Evolutionary conservation across 78 protist genomes (phyloP).

Genomic region (Dictyostelium intermedium): DNA sequence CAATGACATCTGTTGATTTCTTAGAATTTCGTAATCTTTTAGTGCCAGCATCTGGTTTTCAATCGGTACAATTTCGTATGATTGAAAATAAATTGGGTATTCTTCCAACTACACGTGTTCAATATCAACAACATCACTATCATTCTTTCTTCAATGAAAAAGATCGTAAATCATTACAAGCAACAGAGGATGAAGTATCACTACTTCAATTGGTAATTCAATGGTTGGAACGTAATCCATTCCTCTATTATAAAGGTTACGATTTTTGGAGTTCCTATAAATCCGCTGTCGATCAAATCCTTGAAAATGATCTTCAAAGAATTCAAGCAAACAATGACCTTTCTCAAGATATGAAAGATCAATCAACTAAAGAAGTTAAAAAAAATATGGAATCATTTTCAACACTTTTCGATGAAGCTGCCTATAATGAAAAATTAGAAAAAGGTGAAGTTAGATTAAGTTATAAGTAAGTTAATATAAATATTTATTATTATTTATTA

Average conservation of each 20-base stretch:
- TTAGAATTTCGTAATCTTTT: slow-evolving; percentile 82
- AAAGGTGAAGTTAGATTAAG: slow-evolving; percentile 80
- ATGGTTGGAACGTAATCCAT: slow-evolving; percentile 90
- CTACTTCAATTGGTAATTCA: slow-evolving; percentile 68
- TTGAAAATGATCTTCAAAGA: slow-evolving; percentile 38
- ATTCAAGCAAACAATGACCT: not conserved
- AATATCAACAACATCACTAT: slow-evolving; percentile 78
- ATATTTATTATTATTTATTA: not conserved
- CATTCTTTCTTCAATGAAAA: slow-evolving; percentile 32
- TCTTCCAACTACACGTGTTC: slow-evolving; percentile 43
- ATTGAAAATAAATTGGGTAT: slow-evolving; percentile 83
- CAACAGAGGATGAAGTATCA: slow-evolving; percentile 45
- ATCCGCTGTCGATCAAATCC: slow-evolving; percentile 54
- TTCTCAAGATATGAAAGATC: slow-evolving; percentile 51
- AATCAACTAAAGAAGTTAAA: slow-evolving; percentile 37
- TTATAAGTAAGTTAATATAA: slow-evolving; percentile 28
- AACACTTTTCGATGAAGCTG: slow-evolving; percentile 61
- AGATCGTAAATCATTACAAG: slow-evolving; percentile 15
- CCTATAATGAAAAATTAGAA: slow-evolving; percentile 51
- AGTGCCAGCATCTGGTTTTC: slow-evolving; percentile 87
- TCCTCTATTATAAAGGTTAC: slow-evolving; percentile 26
- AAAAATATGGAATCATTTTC: slow-evolving; percentile 51
- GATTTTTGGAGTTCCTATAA: slow-evolving; percentile 75
- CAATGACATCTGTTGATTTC: slow-evolving; percentile 83
- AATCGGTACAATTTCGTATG: slow-evolving; percentile 83